Evolutionary conservation across 371 early-diverging fungal species (phyloP).

Genomic region (Actinomortierella ambigua): DNA sequence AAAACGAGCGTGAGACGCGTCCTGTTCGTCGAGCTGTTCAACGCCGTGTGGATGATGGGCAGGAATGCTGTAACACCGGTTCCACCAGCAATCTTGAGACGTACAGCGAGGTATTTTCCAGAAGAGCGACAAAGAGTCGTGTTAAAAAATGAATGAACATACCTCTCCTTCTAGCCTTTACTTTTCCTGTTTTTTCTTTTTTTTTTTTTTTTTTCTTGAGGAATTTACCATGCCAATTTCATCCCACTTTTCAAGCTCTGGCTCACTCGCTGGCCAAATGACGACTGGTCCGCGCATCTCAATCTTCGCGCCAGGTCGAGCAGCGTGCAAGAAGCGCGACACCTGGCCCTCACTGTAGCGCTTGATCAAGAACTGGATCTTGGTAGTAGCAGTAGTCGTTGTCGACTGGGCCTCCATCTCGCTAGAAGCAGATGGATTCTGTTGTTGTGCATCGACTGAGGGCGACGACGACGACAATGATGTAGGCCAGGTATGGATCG

Average conservation of each 20-base stretch:
- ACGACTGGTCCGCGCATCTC: constrained; percentile 44
- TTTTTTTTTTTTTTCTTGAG: not conserved
- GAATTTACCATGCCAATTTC: constrained; percentile 44
- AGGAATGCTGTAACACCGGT: constrained; percentile 41
- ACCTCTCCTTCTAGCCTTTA: too few relatives aligned
- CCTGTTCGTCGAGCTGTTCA: constrained; percentile 25
- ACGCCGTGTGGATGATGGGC: constrained; percentile 39
- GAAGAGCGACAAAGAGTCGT: too few relatives aligned
- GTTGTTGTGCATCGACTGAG: too few relatives aligned
- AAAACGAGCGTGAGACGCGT: constrained; percentile 35
- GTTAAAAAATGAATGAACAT: too few relatives aligned
- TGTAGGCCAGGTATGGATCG: constrained; percentile 23
- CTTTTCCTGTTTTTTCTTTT: not conserved
- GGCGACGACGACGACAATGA: too few relatives aligned
- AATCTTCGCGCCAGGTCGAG: constrained; percentile 26
- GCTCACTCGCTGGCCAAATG: constrained; percentile 32
- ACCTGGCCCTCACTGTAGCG: constrained; percentile 43
- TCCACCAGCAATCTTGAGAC: constrained; percentile 40
- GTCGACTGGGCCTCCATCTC: too few relatives aligned
- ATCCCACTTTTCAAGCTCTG: constrained; percentile 38
- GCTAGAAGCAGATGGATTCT: too few relatives aligned
- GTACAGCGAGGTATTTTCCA: too few relatives aligned
- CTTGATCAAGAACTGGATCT: constrained; percentile 38
- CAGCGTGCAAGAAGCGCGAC: constrained; percentile 40
- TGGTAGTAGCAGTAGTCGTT: too few relatives aligned